Conservation (phyloP, 2,329 filamentous ascomycete species). For the Fusarium tupiense region DNA sequence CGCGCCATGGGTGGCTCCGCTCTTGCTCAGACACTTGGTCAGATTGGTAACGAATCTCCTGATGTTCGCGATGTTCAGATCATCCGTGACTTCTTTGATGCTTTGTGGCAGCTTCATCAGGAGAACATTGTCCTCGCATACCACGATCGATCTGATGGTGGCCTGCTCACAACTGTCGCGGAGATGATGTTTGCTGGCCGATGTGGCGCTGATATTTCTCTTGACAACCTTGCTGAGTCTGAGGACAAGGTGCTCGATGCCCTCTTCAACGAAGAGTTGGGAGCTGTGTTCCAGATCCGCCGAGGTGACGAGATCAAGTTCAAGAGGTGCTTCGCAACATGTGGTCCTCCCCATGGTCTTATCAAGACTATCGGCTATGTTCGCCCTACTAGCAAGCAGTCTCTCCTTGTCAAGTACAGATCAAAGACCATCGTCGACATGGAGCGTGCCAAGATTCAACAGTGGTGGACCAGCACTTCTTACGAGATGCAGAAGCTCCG, state of each 20-base stretch:
- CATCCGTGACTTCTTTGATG: conserved; percentile 92
- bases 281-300: conserved; percentile 93
- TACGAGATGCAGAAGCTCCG: conserved; percentile 90
- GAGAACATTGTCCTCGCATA: conserved; percentile 82
- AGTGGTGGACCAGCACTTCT: conserved; percentile 89
- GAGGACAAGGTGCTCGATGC: conserved; percentile 75
- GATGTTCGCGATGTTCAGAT: conserved; percentile 85
- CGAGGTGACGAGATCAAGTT: conserved; percentile 86
- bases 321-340: conserved; percentile 89
- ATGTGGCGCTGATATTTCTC: conserved; percentile 84
- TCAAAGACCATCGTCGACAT: conserved; percentile 74
- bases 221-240: conserved; percentile 76
- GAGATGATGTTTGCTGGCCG: conserved; percentile 99
- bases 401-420: conserved; percentile 78
- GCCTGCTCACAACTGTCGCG: conserved; percentile 86
- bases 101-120: conserved; percentile 72
- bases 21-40: conserved; percentile 86
- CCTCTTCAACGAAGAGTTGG: conserved; percentile 96
- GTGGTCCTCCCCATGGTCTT: conserved; percentile 81
- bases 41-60: conserved; percentile 84
- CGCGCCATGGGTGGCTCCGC: conserved; percentile 91
- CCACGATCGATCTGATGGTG: conserved; percentile 93
- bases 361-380: conserved; percentile 87
- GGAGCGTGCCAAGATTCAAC: conserved; percentile 78
- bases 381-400: conserved; percentile 74